Conservation (phyloP, 2,329 filamentous ascomycete genomes). For the Didymella glomerata region DNA sequence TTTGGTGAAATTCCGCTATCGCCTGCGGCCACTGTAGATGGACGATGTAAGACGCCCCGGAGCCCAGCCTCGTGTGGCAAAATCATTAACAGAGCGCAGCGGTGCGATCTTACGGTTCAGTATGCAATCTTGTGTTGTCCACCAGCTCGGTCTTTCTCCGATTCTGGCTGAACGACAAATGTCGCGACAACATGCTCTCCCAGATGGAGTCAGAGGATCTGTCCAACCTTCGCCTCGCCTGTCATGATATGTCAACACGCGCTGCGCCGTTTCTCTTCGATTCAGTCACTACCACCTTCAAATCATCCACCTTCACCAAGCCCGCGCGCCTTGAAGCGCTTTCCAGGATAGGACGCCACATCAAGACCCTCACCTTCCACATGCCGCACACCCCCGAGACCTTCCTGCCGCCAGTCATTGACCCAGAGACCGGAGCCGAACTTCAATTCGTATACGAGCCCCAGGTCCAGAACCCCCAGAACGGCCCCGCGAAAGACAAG, state of each 20-base stretch:
- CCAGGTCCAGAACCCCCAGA: slow-evolving; percentile 68
- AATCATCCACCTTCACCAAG: slow-evolving; percentile 77
- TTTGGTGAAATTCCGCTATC: slow-evolving; percentile 61
- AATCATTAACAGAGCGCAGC: slow-evolving; percentile 46
- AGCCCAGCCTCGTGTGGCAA: slow-evolving; percentile 15
- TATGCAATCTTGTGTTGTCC: slow-evolving; percentile 60
- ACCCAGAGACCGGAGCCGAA: slow-evolving; percentile 78
- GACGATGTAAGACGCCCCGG: slow-evolving; percentile 45
- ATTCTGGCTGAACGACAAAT: slow-evolving; percentile 60
- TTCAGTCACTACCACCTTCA: slow-evolving; percentile 74
- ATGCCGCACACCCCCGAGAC: slow-evolving; percentile 80
- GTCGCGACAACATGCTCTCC: slow-evolving; percentile 56
- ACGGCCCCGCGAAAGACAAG: slow-evolving; percentile 62
- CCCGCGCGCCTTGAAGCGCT: slow-evolving; percentile 77
- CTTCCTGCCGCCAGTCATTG: slow-evolving; percentile 83
- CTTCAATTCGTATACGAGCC: slow-evolving; percentile 84
- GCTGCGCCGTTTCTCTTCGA: slow-evolving; percentile 75
- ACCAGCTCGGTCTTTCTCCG: slow-evolving; percentile 59
- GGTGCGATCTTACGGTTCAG: slow-evolving; percentile 55
- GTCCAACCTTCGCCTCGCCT: slow-evolving; percentile 67
- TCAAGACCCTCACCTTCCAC: slow-evolving; percentile 79
- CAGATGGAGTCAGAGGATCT: slow-evolving; percentile 54
- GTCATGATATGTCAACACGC: slow-evolving; percentile 74
- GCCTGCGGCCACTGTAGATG: slow-evolving; percentile 49
- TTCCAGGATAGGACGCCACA: slow-evolving; percentile 77